Evolutionary conservation across 2,329 filamentous ascomycete genomes (phyloP).

Genomic region (Colletotrichum gloeosporioides): DNA sequence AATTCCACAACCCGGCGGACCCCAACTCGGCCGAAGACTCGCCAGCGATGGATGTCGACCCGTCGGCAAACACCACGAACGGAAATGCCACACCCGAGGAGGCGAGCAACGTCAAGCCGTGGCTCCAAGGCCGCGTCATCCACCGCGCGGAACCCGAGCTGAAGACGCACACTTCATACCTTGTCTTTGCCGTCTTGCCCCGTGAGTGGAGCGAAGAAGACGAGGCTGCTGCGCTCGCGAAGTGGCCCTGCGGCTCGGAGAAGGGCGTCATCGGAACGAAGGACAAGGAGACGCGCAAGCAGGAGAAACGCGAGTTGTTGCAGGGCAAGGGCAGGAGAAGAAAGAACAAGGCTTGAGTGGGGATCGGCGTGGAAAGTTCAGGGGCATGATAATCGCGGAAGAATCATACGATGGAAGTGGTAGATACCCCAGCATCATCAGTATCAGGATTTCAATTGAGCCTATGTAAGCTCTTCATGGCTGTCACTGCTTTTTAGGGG

Average conservation of each 20-base stretch:
- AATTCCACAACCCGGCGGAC: constrained; percentile 58
- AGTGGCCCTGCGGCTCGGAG: constrained; percentile 67
- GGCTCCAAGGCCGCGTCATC: constrained; percentile 77
- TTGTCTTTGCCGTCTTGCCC: constrained; percentile 92
- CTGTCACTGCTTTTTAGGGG: fast-evolving
- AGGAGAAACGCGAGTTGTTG: constrained; percentile 60
- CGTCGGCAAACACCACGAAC: constrained; percentile 34
- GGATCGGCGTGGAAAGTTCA: background rate
- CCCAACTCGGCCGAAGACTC: constrained; percentile 32
- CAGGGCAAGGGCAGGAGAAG: constrained; percentile 38
- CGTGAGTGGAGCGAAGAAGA: constrained; percentile 84
- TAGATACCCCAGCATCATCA: constrained; percentile 20
- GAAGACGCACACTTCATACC: constrained; percentile 96
- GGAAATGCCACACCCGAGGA: constrained; percentile 25
- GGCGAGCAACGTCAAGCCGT: constrained; percentile 54
- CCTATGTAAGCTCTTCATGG: background rate
- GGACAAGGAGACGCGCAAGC: constrained; percentile 59
- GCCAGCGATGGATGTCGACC: constrained; percentile 43
- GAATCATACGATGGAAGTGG: background rate
- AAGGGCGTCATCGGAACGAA: constrained; percentile 57
- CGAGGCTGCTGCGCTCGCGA: constrained; percentile 70
- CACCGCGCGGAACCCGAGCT: constrained; percentile 86
- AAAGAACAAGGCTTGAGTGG: constrained; percentile 5
- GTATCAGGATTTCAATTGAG: background rate
- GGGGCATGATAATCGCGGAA: background rate